Evolutionary conservation across 2,329 filamentous ascomycete species (phyloP).

Genomic region (Aureobasidium pullulans): DNA sequence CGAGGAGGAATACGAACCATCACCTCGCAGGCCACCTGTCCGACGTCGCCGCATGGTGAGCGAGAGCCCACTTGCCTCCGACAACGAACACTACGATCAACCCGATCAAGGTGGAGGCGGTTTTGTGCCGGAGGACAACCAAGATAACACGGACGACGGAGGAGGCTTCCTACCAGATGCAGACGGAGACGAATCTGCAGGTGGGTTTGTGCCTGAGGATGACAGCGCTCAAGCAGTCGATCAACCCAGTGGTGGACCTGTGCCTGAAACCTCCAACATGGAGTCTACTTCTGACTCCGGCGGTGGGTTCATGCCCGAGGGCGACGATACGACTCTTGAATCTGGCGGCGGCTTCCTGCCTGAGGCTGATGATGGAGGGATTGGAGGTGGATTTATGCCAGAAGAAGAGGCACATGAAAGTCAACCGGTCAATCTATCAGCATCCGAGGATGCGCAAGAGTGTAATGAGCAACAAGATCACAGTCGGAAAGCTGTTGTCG

Average conservation of each 20-base stretch:
- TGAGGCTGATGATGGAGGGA: not conserved
- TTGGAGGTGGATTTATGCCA: constrained; percentile 19
- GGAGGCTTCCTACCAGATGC: not conserved
- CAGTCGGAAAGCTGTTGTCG: constrained; percentile 12
- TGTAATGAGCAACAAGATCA: constrained; percentile 14
- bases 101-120: not conserved
- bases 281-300: constrained; percentile 17
- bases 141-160: not conserved
- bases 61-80: not conserved
- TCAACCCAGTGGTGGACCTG: constrained; percentile 9
- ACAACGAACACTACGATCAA: not conserved
- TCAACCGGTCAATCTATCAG: not conserved
- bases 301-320: constrained; percentile 25
- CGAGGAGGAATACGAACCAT: constrained; percentile 11
- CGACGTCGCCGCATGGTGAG: constrained; percentile 2
- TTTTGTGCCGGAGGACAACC: not conserved
- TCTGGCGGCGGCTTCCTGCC: constrained; percentile 17
- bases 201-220: constrained; percentile 18
- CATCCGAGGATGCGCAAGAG: not conserved
- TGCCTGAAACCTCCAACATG: constrained; percentile 13
- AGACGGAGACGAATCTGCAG: constrained; percentile 13
- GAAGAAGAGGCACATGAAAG: constrained; percentile 10
- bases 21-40: not conserved
- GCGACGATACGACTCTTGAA: constrained; percentile 10
- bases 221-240: constrained; percentile 23